Base-by-base conservation (phyloP, 306 rosid genomes). In the Lablab purpureus region DNA sequence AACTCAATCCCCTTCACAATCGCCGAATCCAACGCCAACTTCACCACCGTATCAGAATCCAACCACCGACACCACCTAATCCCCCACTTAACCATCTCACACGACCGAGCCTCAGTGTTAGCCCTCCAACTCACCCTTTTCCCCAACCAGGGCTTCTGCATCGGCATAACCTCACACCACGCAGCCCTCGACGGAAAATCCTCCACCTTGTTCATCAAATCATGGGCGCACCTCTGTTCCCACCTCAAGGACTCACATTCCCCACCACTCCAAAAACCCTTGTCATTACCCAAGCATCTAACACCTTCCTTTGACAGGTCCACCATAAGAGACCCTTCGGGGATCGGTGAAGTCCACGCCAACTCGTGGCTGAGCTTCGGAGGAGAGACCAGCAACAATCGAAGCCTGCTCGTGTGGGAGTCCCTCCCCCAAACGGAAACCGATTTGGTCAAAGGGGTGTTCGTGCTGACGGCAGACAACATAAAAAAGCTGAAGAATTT, bases 111-210 rank as follows among this genome's bases (percentile, higher is more conserved):
- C 13, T 63, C 46, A 0, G 45, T 63, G 3, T 17, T 63, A 4
- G 69, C 69, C 8, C 25, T 90, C 69, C 90, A 88, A 62, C 28
- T 90, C 56, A 90, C 94, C 19, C 68, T 83, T 7, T 88, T 90
- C 19, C 87, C 82, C 6, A 62, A 67, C 37, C 27, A 2, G 7
- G 92, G 94, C 0, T 85, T 90, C 45, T 88, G 67, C 2, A 69
- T 86, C 3, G 94, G 92, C 6, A 56, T 84, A 55, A 32, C 83
- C 10, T 0, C 70, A 3, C 90, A 88, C 81, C 89, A 88, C 6
- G 88, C 87, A 0, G 82, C 77, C 18, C 36, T 90, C 1, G 94
- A 88, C 22, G 94, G 94, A 1, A 68, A 67, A 43, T 63, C 89
- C 1, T 52, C 59, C 6, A 62, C 49, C 6, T 36, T 63, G 82